Base-by-base conservation (phyloP, 2,329 filamentous ascomycete species). In the Zymoseptoria pseudotritici region DNA sequence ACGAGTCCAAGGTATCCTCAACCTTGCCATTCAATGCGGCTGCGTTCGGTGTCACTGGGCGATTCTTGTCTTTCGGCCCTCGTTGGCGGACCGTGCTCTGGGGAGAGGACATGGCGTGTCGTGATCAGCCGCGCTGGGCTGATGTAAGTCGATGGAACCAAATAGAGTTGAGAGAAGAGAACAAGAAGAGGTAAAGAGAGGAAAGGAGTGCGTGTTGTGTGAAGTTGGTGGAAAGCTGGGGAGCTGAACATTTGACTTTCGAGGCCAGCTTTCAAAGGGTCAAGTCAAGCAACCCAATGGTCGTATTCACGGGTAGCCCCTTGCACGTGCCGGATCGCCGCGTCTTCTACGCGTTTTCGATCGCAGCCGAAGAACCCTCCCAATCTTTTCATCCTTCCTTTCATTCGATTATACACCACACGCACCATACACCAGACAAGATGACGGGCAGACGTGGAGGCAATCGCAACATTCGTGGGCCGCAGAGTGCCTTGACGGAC, bases 401-500 rank as follows among this genome's bases (percentile, higher is more conserved):
- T 52, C 50, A 13, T 52, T 22, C 20, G 4, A 11, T 20, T 19
- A 20, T 6, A 52, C 8, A 50, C 8, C 31, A 17, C 50, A n/a
- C 50, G 9, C 50, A 26, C 22, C 31, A 17, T 55, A 51, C 54
- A 10, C 19, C 42, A 53, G 17, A 11, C 58, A 66, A 24, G 13
- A 75, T 75, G 73, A 72, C 72, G 31, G 71, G 68, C 24, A 65
- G 75, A 65, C 60, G 73, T 59, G 67, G 65, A 57, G 71, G 69
- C 54, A 80, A 82, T 66, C 75, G 77, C 62, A 46, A 46, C n/a
- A 83, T 83, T 67, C 79, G 81, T 55, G 81, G 81, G 2, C 84
- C 84, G 29, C 85, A 85, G 65, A 87, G 85, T 60, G 86, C 86
- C 11, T 75, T 88, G 68, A 88, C 86, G 6, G 85, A 88, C 69